Conservation (phyloP, 441 rosid species). For the Populus hybrid region DNA sequence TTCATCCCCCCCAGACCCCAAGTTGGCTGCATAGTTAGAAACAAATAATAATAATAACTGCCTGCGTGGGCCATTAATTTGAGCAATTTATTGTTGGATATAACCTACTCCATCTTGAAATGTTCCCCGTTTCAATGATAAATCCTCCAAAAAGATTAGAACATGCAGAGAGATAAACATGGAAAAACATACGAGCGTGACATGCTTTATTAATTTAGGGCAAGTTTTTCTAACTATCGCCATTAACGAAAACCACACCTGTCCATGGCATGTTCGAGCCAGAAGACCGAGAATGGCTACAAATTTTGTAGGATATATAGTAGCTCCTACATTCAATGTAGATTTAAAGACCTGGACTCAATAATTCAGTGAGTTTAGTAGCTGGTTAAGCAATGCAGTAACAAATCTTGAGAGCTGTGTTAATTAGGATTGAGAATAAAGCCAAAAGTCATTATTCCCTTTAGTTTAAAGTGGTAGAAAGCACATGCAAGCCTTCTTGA, state of each 20-base stretch:
- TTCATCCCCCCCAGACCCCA: not conserved
- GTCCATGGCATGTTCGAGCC: not conserved
- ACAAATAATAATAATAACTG: too few relatives aligned
- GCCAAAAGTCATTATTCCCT: slow-evolving; percentile 40
- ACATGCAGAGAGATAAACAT: not conserved
- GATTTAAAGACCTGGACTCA: not conserved
- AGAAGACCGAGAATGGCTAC: slow-evolving; percentile 10
- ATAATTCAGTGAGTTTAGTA: not conserved
- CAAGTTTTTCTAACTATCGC: not conserved
- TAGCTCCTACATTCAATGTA: slow-evolving; percentile 28
- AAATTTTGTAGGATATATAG: not conserved
- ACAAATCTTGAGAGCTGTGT: slow-evolving; percentile 26
- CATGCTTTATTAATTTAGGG: not conserved
- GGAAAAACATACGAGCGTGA: not conserved
- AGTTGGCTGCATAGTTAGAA: not conserved
- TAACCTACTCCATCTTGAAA: not conserved
- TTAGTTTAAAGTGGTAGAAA: slow-evolving; percentile 30
- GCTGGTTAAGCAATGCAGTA: slow-evolving; percentile 18
- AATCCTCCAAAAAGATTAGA: not conserved
- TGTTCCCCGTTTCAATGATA: not conserved
- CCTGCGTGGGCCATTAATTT: not conserved
- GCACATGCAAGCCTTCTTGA: slow-evolving; percentile 41
- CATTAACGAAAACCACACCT: not conserved
- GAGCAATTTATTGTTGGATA: not conserved
- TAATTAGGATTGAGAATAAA: slow-evolving; percentile 25